Evolutionary conservation across 371 early-diverging fungal genomes (phyloP).

Genomic region (Mortierella sp.): DNA sequence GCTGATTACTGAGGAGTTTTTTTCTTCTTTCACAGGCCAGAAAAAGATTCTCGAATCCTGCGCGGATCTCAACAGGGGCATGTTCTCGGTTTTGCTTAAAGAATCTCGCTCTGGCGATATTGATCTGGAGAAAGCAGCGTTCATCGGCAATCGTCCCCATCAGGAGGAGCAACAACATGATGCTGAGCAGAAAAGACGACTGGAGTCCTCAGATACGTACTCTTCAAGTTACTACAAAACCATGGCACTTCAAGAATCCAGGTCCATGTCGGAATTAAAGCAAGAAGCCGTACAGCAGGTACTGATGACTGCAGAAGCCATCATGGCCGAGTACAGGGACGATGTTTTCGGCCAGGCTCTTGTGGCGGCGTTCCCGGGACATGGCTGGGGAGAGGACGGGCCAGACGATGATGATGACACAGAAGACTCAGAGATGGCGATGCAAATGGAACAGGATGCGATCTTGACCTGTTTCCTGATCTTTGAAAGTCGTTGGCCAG

Average conservation of each 20-base stretch:
- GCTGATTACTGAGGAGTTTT: too few relatives aligned
- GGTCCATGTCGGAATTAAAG: slow-evolving; percentile 31
- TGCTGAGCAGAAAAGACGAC: background rate
- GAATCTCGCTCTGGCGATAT: slow-evolving; percentile 6
- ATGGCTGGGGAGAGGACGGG: slow-evolving; percentile 39
- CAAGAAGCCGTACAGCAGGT: slow-evolving; percentile 11
- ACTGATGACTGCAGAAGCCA: slow-evolving; percentile 12
- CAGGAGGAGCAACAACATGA: background rate
- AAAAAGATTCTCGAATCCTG: slow-evolving; percentile 11
- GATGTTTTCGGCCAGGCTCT: slow-evolving; percentile 25
- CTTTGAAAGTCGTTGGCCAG: slow-evolving; percentile 42
- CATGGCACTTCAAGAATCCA: slow-evolving; percentile 9
- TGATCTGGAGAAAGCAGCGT: slow-evolving; percentile 52
- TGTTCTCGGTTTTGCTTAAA: slow-evolving; percentile 17
- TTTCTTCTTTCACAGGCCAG: slow-evolving; percentile 10
- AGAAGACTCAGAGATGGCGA: slow-evolving; percentile 53
- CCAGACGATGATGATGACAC: slow-evolving; percentile 37
- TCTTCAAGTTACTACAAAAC: slow-evolving; percentile 3
- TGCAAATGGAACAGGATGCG: slow-evolving; percentile 59
- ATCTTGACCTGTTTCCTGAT: slow-evolving; percentile 60
- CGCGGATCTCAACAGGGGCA: slow-evolving; percentile 18
- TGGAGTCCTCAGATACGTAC: slow-evolving; percentile 2
- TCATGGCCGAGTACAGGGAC: slow-evolving; percentile 30
- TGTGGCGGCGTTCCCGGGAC: slow-evolving; percentile 26
- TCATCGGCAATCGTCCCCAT: slow-evolving; percentile 1